A percentile compares a stretch with the other conserved stretches of the same genome.
These are phyloP conservation scores for Kodamaea restingae DNA, from an alignment of 805 yeast genomes.

Conservation along the genomic window DNA sequence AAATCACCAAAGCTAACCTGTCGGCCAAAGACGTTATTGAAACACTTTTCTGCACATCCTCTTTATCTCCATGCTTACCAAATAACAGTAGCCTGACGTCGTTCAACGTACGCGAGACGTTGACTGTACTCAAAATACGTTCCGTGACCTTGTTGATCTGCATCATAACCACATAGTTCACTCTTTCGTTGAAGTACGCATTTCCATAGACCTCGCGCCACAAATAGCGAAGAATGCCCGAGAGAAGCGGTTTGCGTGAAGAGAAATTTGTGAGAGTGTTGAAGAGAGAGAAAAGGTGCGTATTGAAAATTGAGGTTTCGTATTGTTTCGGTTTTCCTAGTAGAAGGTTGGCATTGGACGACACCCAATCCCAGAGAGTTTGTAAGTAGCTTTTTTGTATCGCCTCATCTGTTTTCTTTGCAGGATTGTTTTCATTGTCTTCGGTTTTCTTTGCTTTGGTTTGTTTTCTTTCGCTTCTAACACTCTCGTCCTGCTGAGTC, in stretches of 20 bases:
- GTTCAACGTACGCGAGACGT: constrained; percentile 14
- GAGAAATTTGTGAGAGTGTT: constrained; percentile 18
- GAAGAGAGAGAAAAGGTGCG: constrained; percentile 17
- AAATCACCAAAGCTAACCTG: neutral
- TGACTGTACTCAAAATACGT: constrained; percentile 2
- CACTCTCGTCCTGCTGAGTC: no score
- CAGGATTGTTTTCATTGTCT: neutral
- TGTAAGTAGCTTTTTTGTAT: neutral
- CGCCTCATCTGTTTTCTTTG: neutral
- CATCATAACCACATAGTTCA: constrained; percentile 9
- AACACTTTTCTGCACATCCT: neutral
- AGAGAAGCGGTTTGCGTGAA: constrained; percentile 16
- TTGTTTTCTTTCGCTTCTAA: neutral
- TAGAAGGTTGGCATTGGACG: constrained; percentile 1
- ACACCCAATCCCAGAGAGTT: neutral
- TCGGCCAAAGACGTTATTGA: neutral
- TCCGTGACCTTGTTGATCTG: neutral
- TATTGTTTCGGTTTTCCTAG: neutral
- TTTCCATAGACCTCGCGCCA: constrained; percentile 1
- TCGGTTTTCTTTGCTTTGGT: constrained; percentile 3
- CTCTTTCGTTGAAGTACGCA: constrained; percentile 5
- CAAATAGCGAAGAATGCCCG: constrained; percentile 9
- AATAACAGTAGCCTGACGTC: constrained; percentile 14
- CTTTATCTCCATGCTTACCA: constrained; percentile 5
- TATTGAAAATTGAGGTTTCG: constrained; percentile 10